These are phyloP conservation scores for Nissolia schottii DNA, from an alignment of 306 rosid species.

Conservation along the genomic window DNA sequence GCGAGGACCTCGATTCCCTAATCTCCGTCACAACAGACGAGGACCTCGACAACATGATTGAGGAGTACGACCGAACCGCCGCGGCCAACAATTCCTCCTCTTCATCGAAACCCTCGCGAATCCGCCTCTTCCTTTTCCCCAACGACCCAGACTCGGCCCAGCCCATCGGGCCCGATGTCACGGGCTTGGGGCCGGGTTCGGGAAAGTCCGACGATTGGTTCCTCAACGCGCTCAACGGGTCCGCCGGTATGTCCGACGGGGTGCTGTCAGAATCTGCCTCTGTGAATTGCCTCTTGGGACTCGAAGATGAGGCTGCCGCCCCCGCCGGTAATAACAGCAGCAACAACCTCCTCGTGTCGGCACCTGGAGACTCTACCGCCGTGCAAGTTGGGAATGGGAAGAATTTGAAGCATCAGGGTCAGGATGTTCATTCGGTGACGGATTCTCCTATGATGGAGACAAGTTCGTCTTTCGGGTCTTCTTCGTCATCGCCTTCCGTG, in stretches of 20 bases:
- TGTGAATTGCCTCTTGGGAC: slow-evolving; percentile 62
- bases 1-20: slow-evolving; percentile 76
- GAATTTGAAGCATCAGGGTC: slow-evolving; percentile 46
- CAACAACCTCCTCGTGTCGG: slow-evolving; percentile 39
- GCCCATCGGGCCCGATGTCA: slow-evolving; percentile 11
- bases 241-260: slow-evolving; percentile 37
- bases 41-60: slow-evolving; percentile 84
- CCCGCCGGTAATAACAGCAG: not conserved
- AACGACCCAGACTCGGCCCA: slow-evolving; percentile 47
- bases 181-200: slow-evolving; percentile 31
- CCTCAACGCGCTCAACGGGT: slow-evolving; percentile 49
- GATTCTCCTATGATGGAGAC: slow-evolving; percentile 77
- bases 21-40: slow-evolving; percentile 77
- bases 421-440: slow-evolving; percentile 69
- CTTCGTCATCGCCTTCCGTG: slow-evolving; percentile 63
- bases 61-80: slow-evolving; percentile 57
- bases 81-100: not conserved
- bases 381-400: slow-evolving; percentile 40
- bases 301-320: slow-evolving; percentile 45
- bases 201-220: slow-evolving; percentile 77
- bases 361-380: slow-evolving; percentile 30
- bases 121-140: slow-evolving; percentile 68
- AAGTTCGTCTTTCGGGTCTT: slow-evolving; percentile 76
- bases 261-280: slow-evolving; percentile 64
- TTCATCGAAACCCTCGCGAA: slow-evolving; percentile 44